Base-by-base conservation (phyloP, 177 flowering plant species). In the Tripterygium wilfordii region DNA sequence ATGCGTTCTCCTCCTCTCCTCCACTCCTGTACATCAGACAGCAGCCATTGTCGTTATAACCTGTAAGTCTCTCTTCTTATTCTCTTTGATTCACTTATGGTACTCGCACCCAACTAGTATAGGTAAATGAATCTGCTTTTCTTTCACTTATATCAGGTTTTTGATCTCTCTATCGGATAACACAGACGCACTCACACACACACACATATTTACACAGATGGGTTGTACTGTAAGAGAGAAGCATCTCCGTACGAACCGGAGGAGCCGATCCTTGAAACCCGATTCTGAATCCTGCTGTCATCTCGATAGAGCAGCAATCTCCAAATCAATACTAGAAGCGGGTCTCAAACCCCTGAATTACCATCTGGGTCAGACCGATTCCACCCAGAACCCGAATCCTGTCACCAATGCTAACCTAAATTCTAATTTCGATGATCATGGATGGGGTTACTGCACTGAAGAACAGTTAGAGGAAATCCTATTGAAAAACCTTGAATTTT, bases 391-490 rank as follows among this genome's bases (percentile, higher is more conserved):
- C 51, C 51, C 65, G 16, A 29, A 12, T 26, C 46, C 48, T 12
- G 54, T 18, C 14, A 12, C 52, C 3, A 36, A 28, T 32, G 36
- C 61, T 1, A 52, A 52, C 45, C 40, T 61, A 16, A 69, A 49
- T 43, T 55, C 64, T 36, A 64, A 42, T 60, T 70, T 62, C 17
- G 91, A 78, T 17, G 86, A 73, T 36, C 62, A 62, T 39, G 85
- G 84, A 16, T 89, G 88, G 92, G 92, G 89, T 17, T 79, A 78
- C 66, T 84, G 95, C 51, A 86, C 89, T 18, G 96, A 89, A 49
- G 96, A 82, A 10, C 85, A 89, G 51, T 63, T 94, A 22, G 92
- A 83, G 53, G 90, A 74, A 18, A 63, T 76, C 26, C 44, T 94
- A 56, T 52, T 79, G 51, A 82, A 77, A 40, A 77, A 85, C 41